phyloP scores from a whole-genome alignment of 2,329 filamentous ascomycete species.

The Botrytis byssoidea region DNA sequence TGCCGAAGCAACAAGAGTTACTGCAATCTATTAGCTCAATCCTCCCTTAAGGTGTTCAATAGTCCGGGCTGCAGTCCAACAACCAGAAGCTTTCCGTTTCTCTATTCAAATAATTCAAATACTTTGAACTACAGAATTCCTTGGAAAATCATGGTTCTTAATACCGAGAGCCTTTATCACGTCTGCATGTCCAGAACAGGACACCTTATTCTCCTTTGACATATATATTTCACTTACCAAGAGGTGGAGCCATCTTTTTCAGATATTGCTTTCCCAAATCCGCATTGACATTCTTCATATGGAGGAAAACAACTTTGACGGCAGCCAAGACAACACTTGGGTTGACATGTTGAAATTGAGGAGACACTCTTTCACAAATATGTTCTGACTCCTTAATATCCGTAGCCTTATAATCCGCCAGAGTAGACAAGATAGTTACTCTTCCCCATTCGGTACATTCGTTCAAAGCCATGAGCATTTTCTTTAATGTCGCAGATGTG shows the following conservation, averaged over 20 bases:
- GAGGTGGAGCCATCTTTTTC: constrained; percentile 97
- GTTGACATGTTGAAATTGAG: constrained; percentile 98
- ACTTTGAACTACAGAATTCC: neutral
- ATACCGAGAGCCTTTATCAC: neutral
- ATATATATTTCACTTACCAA: constrained; percentile 58
- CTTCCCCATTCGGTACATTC: constrained; percentile 99
- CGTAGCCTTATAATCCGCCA: constrained; percentile 82
- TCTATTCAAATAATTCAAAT: neutral
- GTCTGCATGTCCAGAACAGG: neutral
- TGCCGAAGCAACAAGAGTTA: constrained; percentile 91
- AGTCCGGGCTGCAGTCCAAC: neutral
- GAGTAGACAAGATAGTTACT: constrained; percentile 85
- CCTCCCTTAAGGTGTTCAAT: neutral
- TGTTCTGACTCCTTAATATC: constrained; percentile 97
- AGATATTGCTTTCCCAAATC: constrained; percentile 82
- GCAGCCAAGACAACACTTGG: constrained; percentile 95
- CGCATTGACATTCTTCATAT: constrained; percentile 81
- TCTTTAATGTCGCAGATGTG: constrained; percentile 81
- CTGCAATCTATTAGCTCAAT: constrained; percentile 46
- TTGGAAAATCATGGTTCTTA: neutral
- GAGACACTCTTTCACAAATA: constrained; percentile 92
- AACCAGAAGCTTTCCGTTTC: neutral
- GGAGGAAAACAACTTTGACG: constrained; percentile 95
- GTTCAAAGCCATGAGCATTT: constrained; percentile 92
- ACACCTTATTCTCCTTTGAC: neutral